Evolutionary conservation across 345 rosid species (phyloP), one percentile per base, ranked within the genome.

Genomic region (Schrenkiella parvula): DNA sequence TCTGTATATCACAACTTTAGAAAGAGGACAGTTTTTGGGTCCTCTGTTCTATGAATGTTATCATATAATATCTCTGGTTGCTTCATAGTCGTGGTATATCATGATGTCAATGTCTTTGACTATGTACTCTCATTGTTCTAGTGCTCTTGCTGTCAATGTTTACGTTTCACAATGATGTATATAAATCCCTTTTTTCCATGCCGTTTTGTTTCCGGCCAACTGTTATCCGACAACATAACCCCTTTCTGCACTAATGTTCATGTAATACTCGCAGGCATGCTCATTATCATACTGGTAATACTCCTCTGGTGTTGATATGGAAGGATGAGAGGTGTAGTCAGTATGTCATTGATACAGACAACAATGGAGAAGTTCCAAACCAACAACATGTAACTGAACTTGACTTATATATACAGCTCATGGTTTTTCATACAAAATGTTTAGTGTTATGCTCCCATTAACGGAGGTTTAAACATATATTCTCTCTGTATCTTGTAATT

Each of bases 221-320:
- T 38, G 38, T 50, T 50, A 60, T 32, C 8, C 28, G 19, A 28
- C 38, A 34, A 70, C 17, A 38, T 22, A 55, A 28, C 17, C n/a
- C 54, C 44, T 22, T 41, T 32, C 39, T 14, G 44, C 15, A 32
- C 75, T 68, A 32, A 43, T 56, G 15, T 44, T 37, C 44, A 29
- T 48, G 28, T 31, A 41, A 43, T 72, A 39, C 79, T 71, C 18
- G 23, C 81, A 95, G 98, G 83, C 87, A 84, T 81, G 87, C 98
- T 47, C 96, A 88, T 57, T 95, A 91, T 85, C 95, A 89, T 77
- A 81, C 85, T 26, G 99, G 98, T 51, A 91, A 83, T 74, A 91
- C 99, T 37, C 99, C 97, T 19, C 81, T 95, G n/a, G 91, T 86
- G 43, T 80, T 95, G 82, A 90, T 91, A 37, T 95, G 99, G 99